Base-by-base conservation (phyloP, 495 filamentous ascomycete genomes). In the Aspergillus affinis region DNA sequence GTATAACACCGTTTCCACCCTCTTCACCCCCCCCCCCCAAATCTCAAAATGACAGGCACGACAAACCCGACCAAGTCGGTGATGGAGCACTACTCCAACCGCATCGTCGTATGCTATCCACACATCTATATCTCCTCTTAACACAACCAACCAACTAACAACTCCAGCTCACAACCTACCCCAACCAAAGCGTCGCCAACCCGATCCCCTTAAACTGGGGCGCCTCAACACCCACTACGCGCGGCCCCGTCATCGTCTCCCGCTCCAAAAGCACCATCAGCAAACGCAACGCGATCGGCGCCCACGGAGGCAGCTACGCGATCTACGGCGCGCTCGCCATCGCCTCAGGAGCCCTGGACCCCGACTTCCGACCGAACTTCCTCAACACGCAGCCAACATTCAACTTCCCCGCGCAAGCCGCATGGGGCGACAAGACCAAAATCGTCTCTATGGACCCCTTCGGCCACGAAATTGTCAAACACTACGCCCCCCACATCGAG, bases 361-460 rank as follows among this genome's bases (percentile, higher is more conserved):
- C 81, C 20, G 86, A 94, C 66, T 90, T 95, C 72, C 86, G 81
- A 77, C 89, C 92, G 17, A 91, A 94, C 73, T 96, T 92, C 73
- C 92, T 89, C 56, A 94, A 96, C 76, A 92, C 89, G 3, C 90
- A 94, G 65, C 92, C 92, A 12, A 91, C 90, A 8, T 89, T 82
- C 55, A 83, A 86, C 54, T 87, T 96, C 68, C 90, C 91, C 0
- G 88, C 88, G 6, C 93, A 93, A 65, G 85, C 89, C 15, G 85
- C 91, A 75, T 96, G 92, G 92, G 77, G 76, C 19, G 90, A 95
- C 72, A 80, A 82, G 64, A 92, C 90, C 73, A 96, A 93, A 76
- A 95, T 96, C 62, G 92, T 96, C 19, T 87, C 92, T 48, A 93
- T 96, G 88, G 92, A 96, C 70, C 92, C 92, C 10, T 86, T 86